Base-by-base conservation (phyloP, 2,329 filamentous ascomycete genomes). In the Fusarium piperis region DNA sequence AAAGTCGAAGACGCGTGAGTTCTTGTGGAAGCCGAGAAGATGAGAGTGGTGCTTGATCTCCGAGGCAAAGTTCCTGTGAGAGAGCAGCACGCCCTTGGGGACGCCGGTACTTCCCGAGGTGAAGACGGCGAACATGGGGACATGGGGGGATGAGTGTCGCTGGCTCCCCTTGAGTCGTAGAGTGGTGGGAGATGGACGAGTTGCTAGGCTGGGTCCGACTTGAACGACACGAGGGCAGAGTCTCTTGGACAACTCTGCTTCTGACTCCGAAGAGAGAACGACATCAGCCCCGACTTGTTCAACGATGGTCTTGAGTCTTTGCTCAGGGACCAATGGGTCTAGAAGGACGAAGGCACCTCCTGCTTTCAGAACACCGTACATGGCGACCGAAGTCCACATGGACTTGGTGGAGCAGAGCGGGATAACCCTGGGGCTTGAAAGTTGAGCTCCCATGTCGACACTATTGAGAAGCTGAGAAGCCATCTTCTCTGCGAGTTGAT, bases 391-490 rank as follows among this genome's bases (percentile, higher is more conserved):
- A 3, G 69, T 61, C 74, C 75, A 75, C 23, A 66, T 41, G 1
- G 74, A 77, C 33, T 78, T 78, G 38, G 77, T 73, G 26, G 77
- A 77, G 20, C 68, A 74, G 72, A 74, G 48, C 6, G 48, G 48
- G 7, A 35, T 52, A 5, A 52, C 16, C 48, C 16, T 52, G n/a
- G 48, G 30, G 12, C 30, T 32, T 18, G 26, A 48, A 4, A 1
- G 16, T 48, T 16, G 48, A 16, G n/a, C 6, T 18, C 48, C n/a
- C 30, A 33, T 20, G 12, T 52, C 30, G n/a, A 52, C 2, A 11
- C 48, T 20, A 12, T 5, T 8, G 9, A 52, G 48, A 52, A 52
- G 48, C 48, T 52, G 28, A 10, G 11, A n/a, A 3, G 48, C 48
- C 28, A 52, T 32, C 18, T 20, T 32, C 3, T 35, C 48, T 15